Base-by-base conservation (phyloP, 305 asterid genomes). In the Fraxinus sp. region DNA sequence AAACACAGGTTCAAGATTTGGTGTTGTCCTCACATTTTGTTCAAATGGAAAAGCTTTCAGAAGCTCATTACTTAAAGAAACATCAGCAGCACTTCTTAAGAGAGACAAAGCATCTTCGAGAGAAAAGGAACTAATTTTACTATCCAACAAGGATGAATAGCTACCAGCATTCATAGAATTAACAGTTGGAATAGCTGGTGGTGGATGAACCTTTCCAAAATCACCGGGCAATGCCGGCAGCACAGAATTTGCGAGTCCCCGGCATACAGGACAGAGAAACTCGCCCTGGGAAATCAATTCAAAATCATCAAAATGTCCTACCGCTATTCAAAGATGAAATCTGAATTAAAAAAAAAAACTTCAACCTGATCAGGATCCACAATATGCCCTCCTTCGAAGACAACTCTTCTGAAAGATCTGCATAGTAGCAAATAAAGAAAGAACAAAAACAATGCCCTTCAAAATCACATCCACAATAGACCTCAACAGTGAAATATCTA, bases 231-330 rank as follows among this genome's bases (percentile, higher is more conserved):
- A 84, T 72, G 88, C 89, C 74, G 99, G 95, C 83, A 96, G 88
- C 79, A 91, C 91, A 30, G 96, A 91, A 81, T 96, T 94, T 77
- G 98, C 93, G 83, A 96, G 94, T 71, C 98, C 98, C 32, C 99
- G 94, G 80, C 99, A 96, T 71, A 93, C 99, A 37, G 99, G 99
- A 90, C 99, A 96, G 70, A 96, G 96, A 89, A 96, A 95, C 89
- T 96, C 98, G 78, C 99, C 98, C 99, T 96, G 87, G 81, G 78
- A 84, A 88, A 77, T 85, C 32, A 82, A 66, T 79, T 36, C 83
- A 84, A 46, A 71, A 73, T 82, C 68, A 68, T 75, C 68, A 85
- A 80, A 79, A 59, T 82, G 82, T 79, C 18, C 18, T 0, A 49
- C 18, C 7, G 7, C 20, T 49, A 49, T 49, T 49, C 59, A 14